Evolutionary conservation across 164 flowering plant genomes (phyloP).

Genomic region (Liriodendron chinense): DNA sequence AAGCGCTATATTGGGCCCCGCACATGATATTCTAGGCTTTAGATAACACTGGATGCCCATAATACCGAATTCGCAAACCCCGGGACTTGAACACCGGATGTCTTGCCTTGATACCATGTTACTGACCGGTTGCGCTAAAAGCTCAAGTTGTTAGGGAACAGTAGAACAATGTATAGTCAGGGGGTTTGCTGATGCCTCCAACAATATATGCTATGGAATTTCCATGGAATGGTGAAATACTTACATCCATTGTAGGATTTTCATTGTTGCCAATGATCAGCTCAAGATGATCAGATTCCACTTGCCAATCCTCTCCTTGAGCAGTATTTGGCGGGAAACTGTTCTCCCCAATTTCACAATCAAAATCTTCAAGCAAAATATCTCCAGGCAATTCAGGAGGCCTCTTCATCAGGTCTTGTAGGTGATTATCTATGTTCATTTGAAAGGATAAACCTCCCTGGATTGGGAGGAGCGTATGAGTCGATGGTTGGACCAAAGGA

Average conservation of each 20-base stretch:
- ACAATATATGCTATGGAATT: not conserved
- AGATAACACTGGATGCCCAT: no score
- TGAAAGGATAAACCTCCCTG: not conserved
- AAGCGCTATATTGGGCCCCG: no score
- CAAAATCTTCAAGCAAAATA: conserved; percentile 10
- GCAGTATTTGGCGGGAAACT: not conserved
- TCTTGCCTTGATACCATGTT: no score
- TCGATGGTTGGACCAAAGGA: not conserved
- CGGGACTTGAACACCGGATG: no score
- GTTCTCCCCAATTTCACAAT: not conserved
- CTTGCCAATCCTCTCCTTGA: conserved; percentile 15
- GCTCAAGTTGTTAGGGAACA: no score
- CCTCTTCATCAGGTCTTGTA: not conserved
- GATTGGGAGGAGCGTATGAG: not conserved
- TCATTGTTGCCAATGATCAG: conserved; percentile 6
- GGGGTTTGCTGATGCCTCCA: not conserved
- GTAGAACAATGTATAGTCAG: not conserved
- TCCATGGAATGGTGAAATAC: not conserved
- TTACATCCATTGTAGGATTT: conserved; percentile 15
- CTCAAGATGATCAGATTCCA: conserved; percentile 6
- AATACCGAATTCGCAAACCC: no score
- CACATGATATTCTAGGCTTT: no score
- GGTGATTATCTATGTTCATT: not conserved
- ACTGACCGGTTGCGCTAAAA: no score
- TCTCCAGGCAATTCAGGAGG: conserved; percentile 15